phyloP scores from a whole-genome alignment of 805 yeast species.

The Groenewaldozyma salmanticensis region DNA sequence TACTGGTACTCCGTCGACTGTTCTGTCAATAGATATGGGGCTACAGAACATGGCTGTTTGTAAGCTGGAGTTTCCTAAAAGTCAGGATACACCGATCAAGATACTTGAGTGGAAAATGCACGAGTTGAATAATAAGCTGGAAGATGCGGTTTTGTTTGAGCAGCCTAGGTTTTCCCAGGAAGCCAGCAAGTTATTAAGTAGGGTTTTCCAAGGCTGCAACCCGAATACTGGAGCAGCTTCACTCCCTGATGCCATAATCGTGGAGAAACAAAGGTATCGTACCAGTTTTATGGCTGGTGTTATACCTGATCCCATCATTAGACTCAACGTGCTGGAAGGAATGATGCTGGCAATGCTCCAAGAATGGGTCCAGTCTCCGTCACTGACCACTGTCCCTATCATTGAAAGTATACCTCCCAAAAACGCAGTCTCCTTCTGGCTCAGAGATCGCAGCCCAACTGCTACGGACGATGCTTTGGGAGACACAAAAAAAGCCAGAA shows the following conservation, averaged over 20 bases:
- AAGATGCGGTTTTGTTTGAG: slow-evolving; percentile 11
- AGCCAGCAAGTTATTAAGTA: slow-evolving; percentile 15
- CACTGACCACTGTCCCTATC: not conserved
- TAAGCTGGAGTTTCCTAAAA: slow-evolving; percentile 7
- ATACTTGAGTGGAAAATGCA: slow-evolving; percentile 13
- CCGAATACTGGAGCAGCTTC: not conserved
- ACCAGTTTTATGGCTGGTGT: slow-evolving; percentile 34
- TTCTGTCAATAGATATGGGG: slow-evolving; percentile 28
- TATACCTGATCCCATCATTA: slow-evolving; percentile 42
- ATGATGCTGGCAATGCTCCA: slow-evolving; percentile 31
- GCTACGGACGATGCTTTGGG: not conserved
- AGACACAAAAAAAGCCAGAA: not conserved
- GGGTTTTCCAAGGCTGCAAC: no score
- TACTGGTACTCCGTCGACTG: slow-evolving; percentile 1
- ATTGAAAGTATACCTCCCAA: slow-evolving; percentile 5
- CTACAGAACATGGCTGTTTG: slow-evolving; percentile 26
- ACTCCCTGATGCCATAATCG: slow-evolving; percentile 38
- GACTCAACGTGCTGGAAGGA: slow-evolving; percentile 45
- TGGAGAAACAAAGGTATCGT: slow-evolving; percentile 51
- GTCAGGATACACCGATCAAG: not conserved
- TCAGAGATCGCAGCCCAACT: slow-evolving; percentile 1
- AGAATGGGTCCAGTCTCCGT: not conserved
- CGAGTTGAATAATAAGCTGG: slow-evolving; percentile 5
- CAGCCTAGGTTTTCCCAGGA: slow-evolving; percentile 22
- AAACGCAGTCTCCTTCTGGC: slow-evolving; percentile 7